Base-by-base conservation (phyloP, 2,329 filamentous ascomycete species). In the Corynespora cassiicola region DNA sequence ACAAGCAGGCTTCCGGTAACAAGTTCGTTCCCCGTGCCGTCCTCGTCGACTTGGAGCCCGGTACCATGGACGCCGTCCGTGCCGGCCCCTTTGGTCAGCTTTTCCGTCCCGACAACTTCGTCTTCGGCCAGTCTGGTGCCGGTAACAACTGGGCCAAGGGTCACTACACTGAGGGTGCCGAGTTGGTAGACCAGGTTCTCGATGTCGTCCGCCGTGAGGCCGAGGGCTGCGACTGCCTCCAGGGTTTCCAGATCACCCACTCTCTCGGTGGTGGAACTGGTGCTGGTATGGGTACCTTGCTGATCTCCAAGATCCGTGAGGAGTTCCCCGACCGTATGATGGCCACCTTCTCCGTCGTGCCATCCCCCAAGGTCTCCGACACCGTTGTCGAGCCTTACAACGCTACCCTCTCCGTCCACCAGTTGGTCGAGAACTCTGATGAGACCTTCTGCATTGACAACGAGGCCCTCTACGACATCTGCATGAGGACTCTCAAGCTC, bases 71-170 rank as follows among this genome's bases (percentile, higher is more conserved):
- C 67, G 94, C 94, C 62, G 92, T 99, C 79, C 92, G 92, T 74
- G 89, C 92, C 64, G 92, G 94, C 75, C 94, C 94, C 58, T 97
- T 97, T 74, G 94, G 94, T 64, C 88, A 96, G 81, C 90, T 99
- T 62, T 97, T 99, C 90, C 91, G 94, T 58, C 94, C 94, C 72
- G 94, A 99, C 81, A 99, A 97, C 87, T 97, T 97, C 78, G 90
- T 97, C 71, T 97, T 97, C 76, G 94, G 94, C 66, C 94, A 97
- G 81, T 97, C 94, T 66, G 92, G 94, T 84, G 94, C 94, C 74
- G 94, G 94, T 79, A 99, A 99, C 90, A 97, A 97, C 86, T 99
- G 94, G 94, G 94, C 94, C 76, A 99, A 97, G 87, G 94, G 94
- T 79, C 94, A 99, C 76, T 99, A 99, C 85, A 99, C 94, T 56